Conservation (phyloP, 1,284 basidiomycete species). For the Grifola frondosa region DNA sequence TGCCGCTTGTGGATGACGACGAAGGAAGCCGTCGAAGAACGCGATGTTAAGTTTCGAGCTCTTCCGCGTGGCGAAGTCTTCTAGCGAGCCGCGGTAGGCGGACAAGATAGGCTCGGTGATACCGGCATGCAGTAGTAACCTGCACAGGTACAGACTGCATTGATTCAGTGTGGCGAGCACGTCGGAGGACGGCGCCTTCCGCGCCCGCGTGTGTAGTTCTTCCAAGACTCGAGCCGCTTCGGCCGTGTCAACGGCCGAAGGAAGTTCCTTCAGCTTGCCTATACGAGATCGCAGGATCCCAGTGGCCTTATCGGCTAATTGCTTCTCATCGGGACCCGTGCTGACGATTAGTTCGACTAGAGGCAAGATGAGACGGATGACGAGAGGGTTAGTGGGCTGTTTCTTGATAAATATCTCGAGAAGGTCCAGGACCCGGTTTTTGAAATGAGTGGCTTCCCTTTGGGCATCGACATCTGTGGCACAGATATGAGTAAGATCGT, state of each 20-base stretch:
- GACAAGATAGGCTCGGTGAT: constrained; percentile 46
- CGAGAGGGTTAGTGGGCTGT: constrained; percentile 67
- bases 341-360: constrained; percentile 72
- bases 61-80: constrained; percentile 82
- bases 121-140: constrained; percentile 49
- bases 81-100: constrained; percentile 68
- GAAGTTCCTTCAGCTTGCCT: constrained; percentile 72
- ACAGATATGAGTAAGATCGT: neutral
- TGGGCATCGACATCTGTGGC: constrained; percentile 60
- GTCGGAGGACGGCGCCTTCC: constrained; percentile 67
- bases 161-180: constrained; percentile 62
- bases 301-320: constrained; percentile 83
- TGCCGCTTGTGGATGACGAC: constrained; percentile 63
- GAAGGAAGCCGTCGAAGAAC: constrained; percentile 82
- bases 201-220: constrained; percentile 75
- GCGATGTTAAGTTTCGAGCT: constrained; percentile 70
- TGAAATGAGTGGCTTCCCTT: constrained; percentile 89
- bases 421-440: constrained; percentile 91
- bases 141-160: constrained; percentile 74
- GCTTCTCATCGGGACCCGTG: constrained; percentile 74
- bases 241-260: constrained; percentile 47
- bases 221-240: constrained; percentile 51
- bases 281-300: constrained; percentile 77
- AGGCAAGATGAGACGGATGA: constrained; percentile 71
- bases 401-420: constrained; percentile 82